Evolutionary conservation across 768 basidiomycete species (phyloP), one percentile per base, ranked within the genome.

Genomic region (Podaxis rugospora): DNA sequence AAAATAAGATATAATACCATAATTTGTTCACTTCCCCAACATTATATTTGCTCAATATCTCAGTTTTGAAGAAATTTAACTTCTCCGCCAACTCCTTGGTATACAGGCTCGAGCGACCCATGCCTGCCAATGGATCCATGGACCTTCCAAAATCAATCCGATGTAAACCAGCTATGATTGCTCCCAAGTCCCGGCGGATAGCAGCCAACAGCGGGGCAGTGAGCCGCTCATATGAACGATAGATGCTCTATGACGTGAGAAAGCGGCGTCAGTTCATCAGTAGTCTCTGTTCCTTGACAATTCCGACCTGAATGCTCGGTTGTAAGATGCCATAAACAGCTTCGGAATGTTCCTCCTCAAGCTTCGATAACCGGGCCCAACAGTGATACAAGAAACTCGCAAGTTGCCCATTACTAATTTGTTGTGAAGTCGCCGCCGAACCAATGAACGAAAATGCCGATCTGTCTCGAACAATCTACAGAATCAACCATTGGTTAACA

Each of bases 51-150:
- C 75, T 81, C 11, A 98, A 70, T 18, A 98, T 71, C 66, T 95
- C 93, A 14, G 77, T 71, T 73, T 92, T 92, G 64, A 98, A 78
- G 68, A 92, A 95, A 0, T 79, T 74, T 50, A 99, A 75, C 74
- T 93, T 97, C 60, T 97, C 95, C 6, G 87, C 83, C 57, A 99
- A 78, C 64, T 96, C 94, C 70, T 92, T 91, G 85, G 98, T 90
- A 73, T 98, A 98, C 13, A 87, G 72, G 72, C 92, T 96, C 4
- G 89, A 76, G 5, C 85, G 85, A 14, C 85, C 84, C 70, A 84
- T 83, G 16, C 82, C 83, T 47, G 82, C 76, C 72, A 79, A 79
- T 1, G 89, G 81, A 64, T 94, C 92, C 9, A 83, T 72, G 7
- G 83, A 75, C 72, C 88, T 90, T 53, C 84, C 83, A 68, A 95